Percentiles rank a stretch among this genome's conserved stretches.
These are phyloP conservation scores for Eucalyptus pauciflora DNA, from an alignment of 345 rosid species.

Conservation along the genomic window DNA sequence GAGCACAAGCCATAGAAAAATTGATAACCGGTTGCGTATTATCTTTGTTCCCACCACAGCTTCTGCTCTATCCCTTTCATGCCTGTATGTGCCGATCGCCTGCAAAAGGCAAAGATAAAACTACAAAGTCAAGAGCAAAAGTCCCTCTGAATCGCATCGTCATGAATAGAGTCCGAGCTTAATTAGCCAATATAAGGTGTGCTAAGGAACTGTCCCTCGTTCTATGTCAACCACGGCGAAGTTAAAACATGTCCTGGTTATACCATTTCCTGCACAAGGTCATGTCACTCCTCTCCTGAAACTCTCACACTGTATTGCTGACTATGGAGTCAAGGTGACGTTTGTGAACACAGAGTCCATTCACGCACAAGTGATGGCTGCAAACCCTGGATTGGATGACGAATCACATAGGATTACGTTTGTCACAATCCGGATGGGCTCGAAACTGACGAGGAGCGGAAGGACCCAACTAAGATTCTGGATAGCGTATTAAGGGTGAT, in stretches of 20 bases:
- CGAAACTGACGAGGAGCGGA: too few species aligned
- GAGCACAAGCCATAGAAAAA: neutral
- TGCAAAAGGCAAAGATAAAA: neutral
- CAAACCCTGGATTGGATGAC: neutral
- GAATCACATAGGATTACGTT: neutral
- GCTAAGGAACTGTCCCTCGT: neutral
- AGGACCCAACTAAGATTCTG: too few species aligned
- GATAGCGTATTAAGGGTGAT: too few species aligned
- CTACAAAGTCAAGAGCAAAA: neutral
- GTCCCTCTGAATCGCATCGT: neutral
- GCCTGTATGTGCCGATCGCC: neutral
- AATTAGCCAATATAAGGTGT: neutral
- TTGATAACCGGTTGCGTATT: neutral
- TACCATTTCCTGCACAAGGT: neutral
- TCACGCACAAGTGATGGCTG: neutral
- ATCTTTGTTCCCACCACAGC: neutral
- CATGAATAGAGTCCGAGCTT: neutral
- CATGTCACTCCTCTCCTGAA: neutral
- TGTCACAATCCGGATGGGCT: neutral
- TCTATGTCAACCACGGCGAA: neutral
- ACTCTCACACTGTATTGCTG: neutral
- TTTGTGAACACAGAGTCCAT: neutral
- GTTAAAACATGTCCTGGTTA: neutral
- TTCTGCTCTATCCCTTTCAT: neutral
- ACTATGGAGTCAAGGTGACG: neutral